Evolutionary conservation across 768 basidiomycete genomes (phyloP), one percentile per base, ranked within the genome.

Genomic region (Pseudohyphozyma bogoriensis): DNA sequence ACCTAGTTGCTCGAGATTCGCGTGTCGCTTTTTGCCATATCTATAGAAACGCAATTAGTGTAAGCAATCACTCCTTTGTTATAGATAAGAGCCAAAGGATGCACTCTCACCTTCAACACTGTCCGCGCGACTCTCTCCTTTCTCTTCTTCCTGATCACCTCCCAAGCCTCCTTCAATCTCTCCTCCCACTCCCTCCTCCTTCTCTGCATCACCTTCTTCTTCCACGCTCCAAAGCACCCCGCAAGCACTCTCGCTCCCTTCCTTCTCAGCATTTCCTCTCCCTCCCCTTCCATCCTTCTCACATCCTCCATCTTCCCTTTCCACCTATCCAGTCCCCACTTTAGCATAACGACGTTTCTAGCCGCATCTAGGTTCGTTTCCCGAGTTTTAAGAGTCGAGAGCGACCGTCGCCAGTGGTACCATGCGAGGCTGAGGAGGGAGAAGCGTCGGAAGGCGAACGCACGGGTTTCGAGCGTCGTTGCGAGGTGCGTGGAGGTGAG

Each of bases 201-300:
- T 18, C 13, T 8, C 15, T 4, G 16, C 31, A 16, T 12, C 20
- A 26, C 2, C 28, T 24, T 50, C 44, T 24, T 46, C 24, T 18
- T 55, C 62, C 50, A 57, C 50, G 15, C 33, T 57, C 55, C 31
- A 52, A 39, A 42, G 55, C 60, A 1, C 20, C 29, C 9, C 35
- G 37, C 44, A 62, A 32, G 35, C n/a, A 35, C 6, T 12, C 31
- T 18, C 51, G 26, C 56, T 26, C 35, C 33, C 12, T 26, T 50
- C 31, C 47, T 32, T 18, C 13, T 8, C 15, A 2, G 16, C 31
- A 16, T 12, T 13, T 18, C 51, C 62, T 11, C 33, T 35, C 33
- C 31, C n/a, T 56, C 60, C 35, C 51, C 13, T 45, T 33, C 56
- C 32, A 28, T 24, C 12, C 32, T 50, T 22, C 29, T 32, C 47